Evolutionary conservation across 768 basidiomycete species (phyloP).

Genomic region (Tulasnella sp.): DNA sequence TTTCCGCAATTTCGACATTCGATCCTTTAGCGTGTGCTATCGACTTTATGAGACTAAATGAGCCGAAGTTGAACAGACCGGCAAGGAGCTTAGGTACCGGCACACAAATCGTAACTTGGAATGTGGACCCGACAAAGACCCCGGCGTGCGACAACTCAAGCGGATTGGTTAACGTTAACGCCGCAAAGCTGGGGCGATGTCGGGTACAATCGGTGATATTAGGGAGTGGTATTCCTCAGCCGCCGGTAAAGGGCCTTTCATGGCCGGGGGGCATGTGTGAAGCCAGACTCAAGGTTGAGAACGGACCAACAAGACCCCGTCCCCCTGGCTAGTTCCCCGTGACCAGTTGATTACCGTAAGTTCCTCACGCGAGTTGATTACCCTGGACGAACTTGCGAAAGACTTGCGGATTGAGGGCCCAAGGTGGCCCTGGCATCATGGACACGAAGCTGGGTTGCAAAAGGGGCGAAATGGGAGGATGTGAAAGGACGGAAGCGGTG

Average conservation of each 20-base stretch:
- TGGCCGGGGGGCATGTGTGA: not conserved
- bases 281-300: too few relatives aligned
- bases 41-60: not conserved
- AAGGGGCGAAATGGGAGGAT: too few relatives aligned
- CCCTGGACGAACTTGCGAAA: too few relatives aligned
- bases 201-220: not conserved
- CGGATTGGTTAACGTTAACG: not conserved
- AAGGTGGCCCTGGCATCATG: too few relatives aligned
- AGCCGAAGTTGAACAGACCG: not conserved
- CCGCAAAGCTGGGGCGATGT: not conserved
- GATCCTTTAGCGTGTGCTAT: too few relatives aligned
- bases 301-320: too few relatives aligned
- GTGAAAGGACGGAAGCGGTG: too few relatives aligned
- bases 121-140: not conserved
- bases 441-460: too few relatives aligned
- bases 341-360: too few relatives aligned
- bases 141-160: not conserved
- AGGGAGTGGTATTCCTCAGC: not conserved
- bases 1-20: not conserved
- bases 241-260: not conserved
- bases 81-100: not conserved
- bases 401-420: too few relatives aligned
- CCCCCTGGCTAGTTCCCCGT: too few relatives aligned
- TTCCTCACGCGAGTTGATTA: too few relatives aligned
- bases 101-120: not conserved